Percentiles rank a stretch among this genome's conserved stretches.
phyloP scores from a whole-genome alignment of 1,139 yeast genomes.

The Pichia sp. region DNA sequence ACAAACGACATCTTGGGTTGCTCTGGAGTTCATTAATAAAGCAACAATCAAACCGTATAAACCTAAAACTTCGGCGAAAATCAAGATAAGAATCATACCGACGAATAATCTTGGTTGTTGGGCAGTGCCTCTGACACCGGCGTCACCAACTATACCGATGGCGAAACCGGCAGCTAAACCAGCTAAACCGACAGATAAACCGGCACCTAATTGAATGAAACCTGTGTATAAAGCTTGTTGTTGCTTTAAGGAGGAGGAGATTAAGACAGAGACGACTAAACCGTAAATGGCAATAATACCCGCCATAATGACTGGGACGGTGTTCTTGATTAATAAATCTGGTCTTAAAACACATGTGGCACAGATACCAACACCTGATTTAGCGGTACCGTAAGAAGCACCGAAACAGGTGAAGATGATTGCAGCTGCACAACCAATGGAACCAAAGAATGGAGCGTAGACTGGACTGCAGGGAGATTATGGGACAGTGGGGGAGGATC shows the following conservation, averaged over 20 bases:
- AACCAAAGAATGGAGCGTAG: constrained; percentile 95
- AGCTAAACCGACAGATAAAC: constrained; percentile 95
- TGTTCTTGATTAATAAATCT: constrained; percentile 83
- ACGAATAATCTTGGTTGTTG: constrained; percentile 97
- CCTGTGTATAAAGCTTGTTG: constrained; percentile 95
- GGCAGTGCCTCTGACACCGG: constrained; percentile 96
- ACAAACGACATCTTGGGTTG: constrained; percentile 86
- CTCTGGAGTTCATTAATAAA: constrained; percentile 94
- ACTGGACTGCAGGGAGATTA: constrained; percentile 46
- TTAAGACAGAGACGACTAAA: constrained; percentile 92
- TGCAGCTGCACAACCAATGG: constrained; percentile 99
- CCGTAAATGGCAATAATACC: constrained; percentile 99
- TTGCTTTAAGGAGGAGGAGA: constrained; percentile 87
- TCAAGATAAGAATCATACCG: constrained; percentile 94
- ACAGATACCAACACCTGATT: constrained; percentile 99
- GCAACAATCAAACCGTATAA: constrained; percentile 98
- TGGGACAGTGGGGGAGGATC: neutral
- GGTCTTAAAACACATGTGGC: constrained; percentile 98
- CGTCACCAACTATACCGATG: constrained; percentile 98
- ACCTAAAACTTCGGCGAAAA: constrained; percentile 99
- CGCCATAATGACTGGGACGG: constrained; percentile 98
- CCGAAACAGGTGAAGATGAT: constrained; percentile 98
- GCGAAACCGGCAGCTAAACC: constrained; percentile 99
- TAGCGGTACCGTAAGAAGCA: constrained; percentile 99
- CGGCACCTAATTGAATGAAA: constrained; percentile 98